Percentiles rank a stretch among this genome's conserved stretches.
These are phyloP conservation scores for Dictyostelium intermedium DNA, from an alignment of 78 protist species.

Conservation along the genomic window DNA sequence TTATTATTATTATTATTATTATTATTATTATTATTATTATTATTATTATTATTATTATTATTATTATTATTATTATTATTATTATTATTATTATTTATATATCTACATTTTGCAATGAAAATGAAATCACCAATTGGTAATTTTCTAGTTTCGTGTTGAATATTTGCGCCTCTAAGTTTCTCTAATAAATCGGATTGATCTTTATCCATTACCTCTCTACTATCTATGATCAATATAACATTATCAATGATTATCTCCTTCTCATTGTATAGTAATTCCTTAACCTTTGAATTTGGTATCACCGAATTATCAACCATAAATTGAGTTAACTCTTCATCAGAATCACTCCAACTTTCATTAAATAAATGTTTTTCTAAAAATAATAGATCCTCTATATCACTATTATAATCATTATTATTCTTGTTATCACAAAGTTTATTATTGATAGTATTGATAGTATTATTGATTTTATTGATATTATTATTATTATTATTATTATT, in stretches of 20 bases:
- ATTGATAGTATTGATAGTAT: not conserved
- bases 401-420: not conserved
- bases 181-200: not conserved
- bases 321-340: slow-evolving; percentile 13
- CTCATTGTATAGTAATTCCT: not conserved
- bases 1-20: not conserved
- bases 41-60: not conserved
- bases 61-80: not conserved
- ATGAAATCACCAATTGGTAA: slow-evolving; percentile 19
- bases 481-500: no score
- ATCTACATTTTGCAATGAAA: not conserved
- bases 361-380: not conserved
- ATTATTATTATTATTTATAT: not conserved
- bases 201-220: slow-evolving; percentile 44
- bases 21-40: not conserved
- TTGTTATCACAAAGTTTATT: not conserved
- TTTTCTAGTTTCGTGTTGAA: not conserved
- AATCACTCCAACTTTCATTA: slow-evolving; percentile 31
- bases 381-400: no score
- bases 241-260: not conserved
- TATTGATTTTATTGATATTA: no score
- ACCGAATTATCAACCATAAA: not conserved
- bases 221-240: slow-evolving; percentile 37
- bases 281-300: not conserved
- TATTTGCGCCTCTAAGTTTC: not conserved